phyloP scores from a whole-genome alignment of 345 rosid species.

The Eucalyptus grandis region DNA sequence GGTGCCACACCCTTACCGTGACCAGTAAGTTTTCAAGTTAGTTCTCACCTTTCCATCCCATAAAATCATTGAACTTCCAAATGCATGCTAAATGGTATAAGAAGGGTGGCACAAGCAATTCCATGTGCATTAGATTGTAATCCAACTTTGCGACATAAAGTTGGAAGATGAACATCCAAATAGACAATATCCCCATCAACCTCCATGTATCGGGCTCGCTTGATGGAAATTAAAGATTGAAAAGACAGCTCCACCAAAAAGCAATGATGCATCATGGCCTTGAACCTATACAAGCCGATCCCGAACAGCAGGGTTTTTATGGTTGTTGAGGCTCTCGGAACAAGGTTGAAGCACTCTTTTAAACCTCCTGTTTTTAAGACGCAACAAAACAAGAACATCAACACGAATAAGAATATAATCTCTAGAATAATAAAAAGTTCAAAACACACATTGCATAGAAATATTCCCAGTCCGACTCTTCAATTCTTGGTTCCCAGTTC shows the following conservation, averaged over 20 bases:
- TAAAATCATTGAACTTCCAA: neutral
- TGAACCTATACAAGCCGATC: conserved; percentile 79
- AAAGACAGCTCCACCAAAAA: conserved; percentile 81
- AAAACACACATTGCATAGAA: too few species aligned
- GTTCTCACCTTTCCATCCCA: neutral
- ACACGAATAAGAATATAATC: neutral
- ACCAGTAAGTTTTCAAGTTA: neutral
- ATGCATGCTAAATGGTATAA: too few species aligned
- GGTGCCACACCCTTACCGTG: neutral
- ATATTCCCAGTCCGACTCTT: too few species aligned
- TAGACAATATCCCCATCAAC: conserved; percentile 97
- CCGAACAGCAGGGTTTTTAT: conserved; percentile 81
- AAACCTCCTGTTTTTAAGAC: conserved; percentile 41
- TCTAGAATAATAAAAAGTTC: too few species aligned
- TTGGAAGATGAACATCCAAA: conserved; percentile 62
- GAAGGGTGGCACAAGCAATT: neutral
- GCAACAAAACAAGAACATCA: neutral
- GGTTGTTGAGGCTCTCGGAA: conserved; percentile 87
- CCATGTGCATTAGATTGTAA: neutral
- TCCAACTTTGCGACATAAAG: neutral
- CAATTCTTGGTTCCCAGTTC: too few species aligned
- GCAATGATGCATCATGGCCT: conserved; percentile 51
- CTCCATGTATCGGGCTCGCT: conserved; percentile 82
- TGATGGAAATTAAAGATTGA: conserved; percentile 80
- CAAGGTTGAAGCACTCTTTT: conserved; percentile 88